These are phyloP conservation scores for Berkeleyomyces basicola DNA, from an alignment of 2,329 filamentous ascomycete species.

Conservation along the genomic window DNA sequence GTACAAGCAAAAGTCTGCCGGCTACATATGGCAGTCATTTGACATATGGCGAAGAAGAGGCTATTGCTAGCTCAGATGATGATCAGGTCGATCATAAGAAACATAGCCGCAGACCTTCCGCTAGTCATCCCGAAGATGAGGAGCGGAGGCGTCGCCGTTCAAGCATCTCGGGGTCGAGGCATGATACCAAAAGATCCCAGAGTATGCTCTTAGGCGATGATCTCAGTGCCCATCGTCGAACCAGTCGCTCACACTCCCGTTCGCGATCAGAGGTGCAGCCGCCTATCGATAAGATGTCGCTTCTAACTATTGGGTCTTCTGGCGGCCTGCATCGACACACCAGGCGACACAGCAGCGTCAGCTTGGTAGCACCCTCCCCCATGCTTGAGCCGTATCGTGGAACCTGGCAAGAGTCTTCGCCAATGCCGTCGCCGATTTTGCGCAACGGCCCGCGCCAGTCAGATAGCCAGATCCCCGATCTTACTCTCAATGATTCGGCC, in stretches of 20 bases:
- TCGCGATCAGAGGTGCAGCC: conserved; percentile 20
- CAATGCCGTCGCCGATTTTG: conserved; percentile 68
- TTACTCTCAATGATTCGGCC: conserved; percentile 26
- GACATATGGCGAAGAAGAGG: conserved; percentile 4
- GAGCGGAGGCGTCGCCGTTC: conserved; percentile 4
- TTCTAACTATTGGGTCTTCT: conserved; percentile 28
- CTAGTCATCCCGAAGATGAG: background rate
- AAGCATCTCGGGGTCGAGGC: background rate
- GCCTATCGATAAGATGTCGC: conserved; percentile 33
- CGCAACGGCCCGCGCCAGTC: conserved; percentile 19
- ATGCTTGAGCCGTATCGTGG: conserved; percentile 84
- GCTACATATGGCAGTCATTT: background rate
- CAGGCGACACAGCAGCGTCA: conserved; percentile 20
- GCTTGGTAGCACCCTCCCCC: conserved; percentile 51
- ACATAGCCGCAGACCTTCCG: background rate
- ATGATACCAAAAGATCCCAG: background rate
- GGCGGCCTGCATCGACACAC: background rate
- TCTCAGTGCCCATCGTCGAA: background rate
- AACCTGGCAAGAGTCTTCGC: conserved; percentile 85
- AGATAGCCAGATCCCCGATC: conserved; percentile 18
- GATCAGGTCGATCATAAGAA: background rate
- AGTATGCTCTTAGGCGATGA: conserved; percentile 5
- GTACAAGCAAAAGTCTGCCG: background rate
- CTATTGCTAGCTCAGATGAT: conserved; percentile 7
- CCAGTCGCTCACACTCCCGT: conserved; percentile 6